Evolutionary conservation across 768 basidiomycete species (phyloP).

Genomic region (Nidula microcarpa): DNA sequence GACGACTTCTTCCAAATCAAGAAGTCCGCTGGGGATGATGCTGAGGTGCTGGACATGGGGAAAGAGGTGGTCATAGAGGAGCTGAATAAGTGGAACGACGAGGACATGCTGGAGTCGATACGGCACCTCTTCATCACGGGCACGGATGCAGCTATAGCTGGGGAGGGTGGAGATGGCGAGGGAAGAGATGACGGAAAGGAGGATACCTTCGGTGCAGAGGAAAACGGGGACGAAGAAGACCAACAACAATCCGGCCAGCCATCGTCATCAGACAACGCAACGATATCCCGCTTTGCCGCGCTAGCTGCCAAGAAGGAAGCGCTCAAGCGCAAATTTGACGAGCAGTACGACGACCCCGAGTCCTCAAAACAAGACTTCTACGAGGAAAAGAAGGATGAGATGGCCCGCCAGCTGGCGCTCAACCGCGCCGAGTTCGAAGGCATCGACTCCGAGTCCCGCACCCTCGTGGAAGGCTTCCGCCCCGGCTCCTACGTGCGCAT

Average conservation of each 20-base stretch:
- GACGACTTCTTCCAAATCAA: slow-evolving; percentile 78
- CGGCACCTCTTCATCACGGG: slow-evolving; percentile 91
- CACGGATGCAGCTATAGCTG: slow-evolving; percentile 27
- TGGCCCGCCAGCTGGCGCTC: slow-evolving; percentile 76
- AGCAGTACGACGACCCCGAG: slow-evolving; percentile 91
- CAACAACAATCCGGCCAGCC: slow-evolving; percentile 4
- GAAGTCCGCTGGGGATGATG: slow-evolving; percentile 28
- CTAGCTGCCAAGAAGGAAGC: slow-evolving; percentile 87
- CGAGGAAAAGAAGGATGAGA: slow-evolving; percentile 87
- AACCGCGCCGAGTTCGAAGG: slow-evolving; percentile 85
- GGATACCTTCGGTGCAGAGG: slow-evolving; percentile 20
- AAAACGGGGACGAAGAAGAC: slow-evolving; percentile 25
- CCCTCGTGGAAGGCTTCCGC: slow-evolving; percentile 84
- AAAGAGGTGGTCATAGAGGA: slow-evolving; percentile 53
- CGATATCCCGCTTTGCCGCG: slow-evolving; percentile 40
- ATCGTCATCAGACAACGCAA: slow-evolving; percentile 15
- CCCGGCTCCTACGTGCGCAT: slow-evolving; percentile 93
- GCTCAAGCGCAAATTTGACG: slow-evolving; percentile 93
- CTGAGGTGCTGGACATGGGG: slow-evolving; percentile 62
- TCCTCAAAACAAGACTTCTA: slow-evolving; percentile 83
- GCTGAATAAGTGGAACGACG: slow-evolving; percentile 78
- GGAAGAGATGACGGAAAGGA: slow-evolving; percentile 25
- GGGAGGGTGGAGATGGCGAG: slow-evolving; percentile 34
- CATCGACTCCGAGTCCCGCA: slow-evolving; percentile 72
- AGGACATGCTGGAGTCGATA: slow-evolving; percentile 82